Base-by-base conservation (phyloP, 2,329 filamentous ascomycete genomes). In the Penicillium sp. region DNA sequence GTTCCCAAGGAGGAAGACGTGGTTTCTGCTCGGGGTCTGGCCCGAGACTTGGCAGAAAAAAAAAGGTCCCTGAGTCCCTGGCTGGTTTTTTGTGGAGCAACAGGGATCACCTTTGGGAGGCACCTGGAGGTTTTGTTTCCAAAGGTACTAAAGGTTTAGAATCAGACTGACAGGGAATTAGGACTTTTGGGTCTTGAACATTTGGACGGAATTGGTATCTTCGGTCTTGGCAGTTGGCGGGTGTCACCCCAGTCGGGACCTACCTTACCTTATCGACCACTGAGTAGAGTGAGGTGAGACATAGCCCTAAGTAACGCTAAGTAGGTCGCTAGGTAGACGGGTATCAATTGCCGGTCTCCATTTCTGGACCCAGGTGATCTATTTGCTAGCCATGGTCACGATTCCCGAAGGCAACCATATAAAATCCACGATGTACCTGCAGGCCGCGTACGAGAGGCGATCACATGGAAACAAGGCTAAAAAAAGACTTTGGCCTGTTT, bases 381-480 rank as follows among this genome's bases (percentile, higher is more conserved):
- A 20, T 20, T 38, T 11, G 10, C 3, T 38, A n/a, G 9, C 35
- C 18, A 20, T 22, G 10, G 4, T 9, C 18, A 20, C 11, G 8
- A 8, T 38, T 16, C 31, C n/a, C 6, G n/a, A 18, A 57, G 55
- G 53, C 53, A 57, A 43, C 46, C 40, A 41, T 50, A 48, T 52
- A 55, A 44, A 28, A n/a, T 2, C n/a, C 7, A 22, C 18, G n/a
- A 43, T 31, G 48, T 55, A 53, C 46, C 56, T 57, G 54, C 56
- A 59, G 56, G 54, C 57, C 56, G 56, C 54, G 56, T 59, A 57
- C 40, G 50, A 28, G 16, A 42, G 25, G 31, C 11, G 33, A 18
- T 49, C 28, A 41, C 18, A 28, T 40, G 28, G 9, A 9, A 7
- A 24, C 36, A 24, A 24, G 36, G 36, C 18, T 14, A 13, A 40